These are phyloP conservation scores for Emergomyces africanus DNA, from an alignment of 2,329 filamentous ascomycete genomes.

Conservation along the genomic window DNA sequence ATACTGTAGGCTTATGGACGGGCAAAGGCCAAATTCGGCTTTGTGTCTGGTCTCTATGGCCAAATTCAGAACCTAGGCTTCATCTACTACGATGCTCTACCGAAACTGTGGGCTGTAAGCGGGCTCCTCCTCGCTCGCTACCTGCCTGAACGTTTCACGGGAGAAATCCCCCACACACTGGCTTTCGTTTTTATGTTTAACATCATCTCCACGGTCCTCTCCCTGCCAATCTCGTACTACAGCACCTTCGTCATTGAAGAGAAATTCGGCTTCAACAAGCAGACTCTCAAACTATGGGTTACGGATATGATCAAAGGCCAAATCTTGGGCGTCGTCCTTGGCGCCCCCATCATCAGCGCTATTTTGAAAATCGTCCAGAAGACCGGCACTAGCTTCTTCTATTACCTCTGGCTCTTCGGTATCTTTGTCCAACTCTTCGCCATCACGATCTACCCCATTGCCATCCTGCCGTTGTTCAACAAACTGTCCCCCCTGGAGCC, in stretches of 20 bases:
- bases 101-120: conserved; percentile 76
- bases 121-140: conserved; percentile 62
- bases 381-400: conserved; percentile 91
- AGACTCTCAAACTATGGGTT: conserved; percentile 77
- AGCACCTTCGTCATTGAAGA: conserved; percentile 93
- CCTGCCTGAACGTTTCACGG: conserved; percentile 60
- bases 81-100: conserved; percentile 82
- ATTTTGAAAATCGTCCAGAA: conserved; percentile 91
- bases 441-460: conserved; percentile 91
- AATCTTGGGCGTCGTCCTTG: conserved; percentile 63
- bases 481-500: conserved; percentile 87
- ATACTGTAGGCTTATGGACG: conserved; percentile 64
- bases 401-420: conserved; percentile 92
- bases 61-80: conserved; percentile 82
- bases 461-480: conserved; percentile 93
- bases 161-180: conserved; percentile 88
- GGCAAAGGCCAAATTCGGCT: conserved; percentile 82
- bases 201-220: conserved; percentile 64
- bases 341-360: conserved; percentile 76
- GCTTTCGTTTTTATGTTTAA: conserved; percentile 84
- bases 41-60: conserved; percentile 67
- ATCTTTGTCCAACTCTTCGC: conserved; percentile 82
- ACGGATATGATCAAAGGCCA: conserved; percentile 88
- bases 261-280: conserved; percentile 98
- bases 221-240: conserved; percentile 74